These are phyloP conservation scores for Cenchrus fungigraminus DNA, from an alignment of 176 grass and related monocot genomes.

Conservation along the genomic window DNA sequence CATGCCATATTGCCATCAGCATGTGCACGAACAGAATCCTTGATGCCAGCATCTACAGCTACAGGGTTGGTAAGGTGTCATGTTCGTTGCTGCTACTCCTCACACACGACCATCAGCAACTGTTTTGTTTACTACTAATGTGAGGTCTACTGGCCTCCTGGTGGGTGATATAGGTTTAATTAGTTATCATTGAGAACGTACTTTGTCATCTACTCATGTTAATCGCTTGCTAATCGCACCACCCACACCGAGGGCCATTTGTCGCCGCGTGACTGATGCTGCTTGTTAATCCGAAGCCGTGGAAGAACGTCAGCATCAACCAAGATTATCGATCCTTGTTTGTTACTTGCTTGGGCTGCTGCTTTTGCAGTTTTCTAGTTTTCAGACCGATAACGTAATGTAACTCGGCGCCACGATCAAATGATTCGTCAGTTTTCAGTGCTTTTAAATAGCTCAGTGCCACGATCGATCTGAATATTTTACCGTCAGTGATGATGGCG, in stretches of 20 bases:
- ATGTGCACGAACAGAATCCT: conserved; percentile 37
- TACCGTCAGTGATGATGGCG: neutral
- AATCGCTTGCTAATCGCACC: neutral
- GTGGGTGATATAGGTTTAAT: conserved; percentile 9
- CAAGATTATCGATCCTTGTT: neutral
- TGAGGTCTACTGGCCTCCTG: neutral
- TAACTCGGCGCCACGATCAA: neutral
- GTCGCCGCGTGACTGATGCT: neutral
- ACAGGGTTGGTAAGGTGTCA: conserved; percentile 40
- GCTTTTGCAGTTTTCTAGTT: neutral
- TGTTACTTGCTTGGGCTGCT: too few species aligned
- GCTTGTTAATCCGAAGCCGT: neutral
- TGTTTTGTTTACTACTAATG: neutral
- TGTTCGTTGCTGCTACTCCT: conserved; percentile 10
- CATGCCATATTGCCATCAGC: too few species aligned
- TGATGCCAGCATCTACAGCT: neutral
- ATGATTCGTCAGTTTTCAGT: neutral
- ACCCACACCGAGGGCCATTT: conserved; percentile 6
- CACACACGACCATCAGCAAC: conserved; percentile 1
- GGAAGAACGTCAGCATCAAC: conserved; percentile 12
- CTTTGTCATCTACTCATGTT: neutral
- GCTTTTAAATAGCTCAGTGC: neutral
- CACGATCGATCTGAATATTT: neutral
- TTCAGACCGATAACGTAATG: neutral
- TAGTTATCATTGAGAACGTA: conserved; percentile 30